phyloP scores from a whole-genome alignment of 1,284 basidiomycete species.

The Tranzscheliella williamsii region DNA sequence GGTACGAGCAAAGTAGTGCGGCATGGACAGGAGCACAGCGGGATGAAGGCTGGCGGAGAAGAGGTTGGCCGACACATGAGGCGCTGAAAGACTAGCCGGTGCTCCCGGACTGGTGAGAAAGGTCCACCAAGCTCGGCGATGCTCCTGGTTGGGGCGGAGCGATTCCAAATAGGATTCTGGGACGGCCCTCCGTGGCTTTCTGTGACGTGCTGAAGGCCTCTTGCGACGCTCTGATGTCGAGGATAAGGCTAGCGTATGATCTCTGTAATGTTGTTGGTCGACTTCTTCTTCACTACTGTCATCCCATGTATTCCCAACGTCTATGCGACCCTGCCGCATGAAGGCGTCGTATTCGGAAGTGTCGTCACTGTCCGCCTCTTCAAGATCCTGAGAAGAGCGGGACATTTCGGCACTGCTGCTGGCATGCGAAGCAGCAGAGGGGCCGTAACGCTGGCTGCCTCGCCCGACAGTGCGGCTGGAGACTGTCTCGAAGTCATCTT shows the following conservation, averaged over 20 bases:
- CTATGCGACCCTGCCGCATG: constrained; percentile 29
- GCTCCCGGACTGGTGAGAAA: constrained; percentile 41
- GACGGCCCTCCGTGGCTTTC: neutral
- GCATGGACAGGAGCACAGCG: constrained; percentile 55
- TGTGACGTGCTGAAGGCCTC: constrained; percentile 3
- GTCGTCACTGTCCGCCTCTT: constrained; percentile 37
- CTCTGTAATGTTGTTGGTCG: neutral
- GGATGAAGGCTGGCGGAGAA: constrained; percentile 56
- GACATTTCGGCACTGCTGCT: neutral
- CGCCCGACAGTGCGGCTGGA: neutral
- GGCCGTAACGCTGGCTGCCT: neutral
- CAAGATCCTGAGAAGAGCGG: constrained; percentile 22
- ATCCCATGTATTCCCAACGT: constrained; percentile 39
- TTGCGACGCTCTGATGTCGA: neutral
- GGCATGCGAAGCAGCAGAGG: neutral
- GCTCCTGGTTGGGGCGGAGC: constrained; percentile 16
- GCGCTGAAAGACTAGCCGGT: constrained; percentile 50
- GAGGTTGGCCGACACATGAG: constrained; percentile 54
- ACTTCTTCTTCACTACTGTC: constrained; percentile 45
- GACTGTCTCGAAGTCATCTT: neutral
- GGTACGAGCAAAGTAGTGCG: constrained; percentile 52
- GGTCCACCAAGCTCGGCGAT: constrained; percentile 34
- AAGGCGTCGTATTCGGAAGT: constrained; percentile 28
- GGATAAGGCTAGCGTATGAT: constrained; percentile 23
- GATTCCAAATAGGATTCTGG: constrained; percentile 23